Conservation (phyloP, 2,329 filamentous ascomycete genomes). For the Basipetospora sp. region DNA sequence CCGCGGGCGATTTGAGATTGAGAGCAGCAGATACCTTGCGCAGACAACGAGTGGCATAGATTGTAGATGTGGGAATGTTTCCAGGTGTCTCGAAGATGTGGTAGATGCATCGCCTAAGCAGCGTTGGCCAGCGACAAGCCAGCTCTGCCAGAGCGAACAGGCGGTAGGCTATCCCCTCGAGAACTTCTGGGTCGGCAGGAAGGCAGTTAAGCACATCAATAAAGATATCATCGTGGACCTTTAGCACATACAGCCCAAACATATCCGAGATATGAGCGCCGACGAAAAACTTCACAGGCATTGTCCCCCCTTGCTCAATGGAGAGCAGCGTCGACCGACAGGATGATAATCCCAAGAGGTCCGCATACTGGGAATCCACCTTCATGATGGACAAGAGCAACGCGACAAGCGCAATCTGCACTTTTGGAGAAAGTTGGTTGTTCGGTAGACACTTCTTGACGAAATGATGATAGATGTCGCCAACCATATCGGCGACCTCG, state of each 20-base stretch:
- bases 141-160: slow-evolving; percentile 62
- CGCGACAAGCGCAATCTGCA: slow-evolving; percentile 50
- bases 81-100: slow-evolving; percentile 86
- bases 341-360: slow-evolving; percentile 39
- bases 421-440: slow-evolving; percentile 52
- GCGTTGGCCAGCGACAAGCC: slow-evolving; percentile 70
- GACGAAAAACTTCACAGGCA: slow-evolving; percentile 63
- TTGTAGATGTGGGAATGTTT: slow-evolving; percentile 46
- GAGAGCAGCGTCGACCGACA: slow-evolving; percentile 58
- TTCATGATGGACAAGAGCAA: slow-evolving; percentile 59
- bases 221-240: slow-evolving; percentile 70
- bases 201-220: slow-evolving; percentile 68
- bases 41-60: slow-evolving; percentile 62
- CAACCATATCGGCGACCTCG: slow-evolving; percentile 49
- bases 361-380: slow-evolving; percentile 51
- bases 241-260: slow-evolving; percentile 70
- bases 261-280: slow-evolving; percentile 54
- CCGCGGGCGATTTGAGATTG: slow-evolving; percentile 47
- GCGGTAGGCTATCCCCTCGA: slow-evolving; percentile 74
- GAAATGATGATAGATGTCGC: slow-evolving; percentile 68
- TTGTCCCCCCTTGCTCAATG: slow-evolving; percentile 51
- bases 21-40: slow-evolving; percentile 50
- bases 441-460: slow-evolving; percentile 51
- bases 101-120: slow-evolving; percentile 76
- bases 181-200: slow-evolving; percentile 54